phyloP scores from a whole-genome alignment of 768 basidiomycete species.

The Saitozyma podzolica region DNA sequence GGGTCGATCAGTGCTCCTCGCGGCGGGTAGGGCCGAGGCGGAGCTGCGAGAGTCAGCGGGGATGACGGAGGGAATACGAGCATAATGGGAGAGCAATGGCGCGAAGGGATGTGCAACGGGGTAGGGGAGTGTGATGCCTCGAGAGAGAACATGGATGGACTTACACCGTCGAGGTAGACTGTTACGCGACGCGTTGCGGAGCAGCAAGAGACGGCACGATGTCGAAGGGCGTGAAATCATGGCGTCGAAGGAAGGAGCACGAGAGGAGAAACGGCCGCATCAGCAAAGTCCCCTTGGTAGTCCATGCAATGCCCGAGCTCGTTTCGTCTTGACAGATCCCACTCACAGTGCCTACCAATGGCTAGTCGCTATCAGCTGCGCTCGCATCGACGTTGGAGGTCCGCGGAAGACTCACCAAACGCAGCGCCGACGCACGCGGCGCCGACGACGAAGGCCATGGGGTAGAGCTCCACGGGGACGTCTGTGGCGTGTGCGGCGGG shows the following conservation, averaged over 20 bases:
- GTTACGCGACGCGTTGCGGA: neutral
- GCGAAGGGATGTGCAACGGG: neutral
- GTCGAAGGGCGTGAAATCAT: neutral
- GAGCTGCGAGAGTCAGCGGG: constrained; percentile 18
- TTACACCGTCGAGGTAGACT: constrained; percentile 49
- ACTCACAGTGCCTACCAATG: constrained; percentile 35
- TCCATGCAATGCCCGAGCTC: neutral
- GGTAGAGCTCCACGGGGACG: constrained; percentile 52
- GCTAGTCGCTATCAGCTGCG: constrained; percentile 5
- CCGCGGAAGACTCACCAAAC: constrained; percentile 32
- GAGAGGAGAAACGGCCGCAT: neutral
- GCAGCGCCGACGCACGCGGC: constrained; percentile 46
- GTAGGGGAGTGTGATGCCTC: no score
- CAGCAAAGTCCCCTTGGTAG: constrained; percentile 1
- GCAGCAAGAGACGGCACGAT: neutral
- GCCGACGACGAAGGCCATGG: constrained; percentile 48
- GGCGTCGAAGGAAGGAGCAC: neutral
- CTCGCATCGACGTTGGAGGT: neutral
- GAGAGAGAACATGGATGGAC: constrained; percentile 4
- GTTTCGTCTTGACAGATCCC: no score
- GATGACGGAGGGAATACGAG: neutral
- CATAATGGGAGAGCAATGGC: neutral
- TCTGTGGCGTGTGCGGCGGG: constrained; percentile 19
- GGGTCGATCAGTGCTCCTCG: constrained; percentile 1
- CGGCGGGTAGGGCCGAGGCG: constrained; percentile 29